Evolutionary conservation across 2,329 filamentous ascomycete species (phyloP), one percentile per base, ranked within the genome.

Genomic region (Aspergillus vadensis): DNA sequence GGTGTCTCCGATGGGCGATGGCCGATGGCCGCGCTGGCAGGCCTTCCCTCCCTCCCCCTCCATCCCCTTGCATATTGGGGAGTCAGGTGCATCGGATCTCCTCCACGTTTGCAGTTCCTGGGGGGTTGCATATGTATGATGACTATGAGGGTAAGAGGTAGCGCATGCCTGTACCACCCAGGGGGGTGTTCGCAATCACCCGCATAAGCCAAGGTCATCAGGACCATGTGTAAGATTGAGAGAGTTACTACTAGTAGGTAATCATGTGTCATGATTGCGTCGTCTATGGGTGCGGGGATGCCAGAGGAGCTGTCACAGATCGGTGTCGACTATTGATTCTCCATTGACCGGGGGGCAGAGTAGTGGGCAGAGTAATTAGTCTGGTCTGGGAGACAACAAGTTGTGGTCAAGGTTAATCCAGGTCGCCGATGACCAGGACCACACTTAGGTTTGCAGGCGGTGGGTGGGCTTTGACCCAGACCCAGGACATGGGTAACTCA

Each of bases 71-170:
- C 61, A 52, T 63, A 44, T 32, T 23, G 17, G 17, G 44, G 49
- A 48, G 53, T 44, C 53, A 32, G 53, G 41, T 47, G 38, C 47
- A 36, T 56, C 48, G 21, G 36, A 49, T 32, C 49, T 49, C 53
- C 19, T 55, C 61, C 61, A 63, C 61, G 61, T 60, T 63, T 60
- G 43, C 48, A 44, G 49, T 55, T 49, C 49, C 48, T 55, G 57
- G 50, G 50, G 30, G 41, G 17, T 19, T 49, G 55, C 59, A 56
- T 58, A 47, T 62, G 62, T 57, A 64, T 12, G 53, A 38, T 58
- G 60, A 61, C 56, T 32, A 58, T 59, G 39, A 54, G 27, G 53
- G 58, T 58, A 25, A 50, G 57, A 23, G 32, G 14, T 27, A 49
- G 30, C 8, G 43, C 54, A 53, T 50, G 54, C 54, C 15, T 36